These are phyloP conservation scores for Exophiala oligosperma DNA, from an alignment of 2,329 filamentous ascomycete genomes.

Conservation along the genomic window DNA sequence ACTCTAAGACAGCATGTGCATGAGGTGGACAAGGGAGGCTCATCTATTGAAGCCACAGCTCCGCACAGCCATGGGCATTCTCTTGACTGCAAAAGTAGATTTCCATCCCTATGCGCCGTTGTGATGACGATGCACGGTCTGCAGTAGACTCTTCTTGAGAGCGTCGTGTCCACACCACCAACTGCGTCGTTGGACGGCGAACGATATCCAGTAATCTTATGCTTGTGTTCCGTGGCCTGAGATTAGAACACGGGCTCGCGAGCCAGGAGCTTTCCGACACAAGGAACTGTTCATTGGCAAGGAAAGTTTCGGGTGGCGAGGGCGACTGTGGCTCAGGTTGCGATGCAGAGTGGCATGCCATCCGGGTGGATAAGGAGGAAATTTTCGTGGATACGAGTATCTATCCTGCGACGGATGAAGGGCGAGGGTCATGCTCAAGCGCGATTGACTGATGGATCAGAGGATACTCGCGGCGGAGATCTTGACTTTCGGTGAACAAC, in stretches of 20 bases:
- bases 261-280: not conserved
- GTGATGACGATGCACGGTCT: not conserved
- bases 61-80: not conserved
- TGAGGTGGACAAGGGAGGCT: too few relatives aligned
- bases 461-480: not conserved
- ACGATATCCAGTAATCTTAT: not conserved
- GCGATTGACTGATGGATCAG: not conserved
- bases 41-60: too few relatives aligned
- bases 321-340: slow-evolving; percentile 18
- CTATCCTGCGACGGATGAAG: not conserved
- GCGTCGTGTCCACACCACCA: not conserved
- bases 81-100: not conserved
- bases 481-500: not conserved
- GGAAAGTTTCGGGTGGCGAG: slow-evolving; percentile 19
- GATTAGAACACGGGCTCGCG: not conserved
- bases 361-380: slow-evolving; percentile 5
- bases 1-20: too few relatives aligned
- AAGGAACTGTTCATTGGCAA: slow-evolving; percentile 6
- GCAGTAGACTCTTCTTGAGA: not conserved
- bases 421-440: too few relatives aligned
- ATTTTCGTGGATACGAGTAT: slow-evolving; percentile 1
- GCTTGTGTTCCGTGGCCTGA: slow-evolving; percentile 1
- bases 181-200: not conserved
- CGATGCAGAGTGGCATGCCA: slow-evolving; percentile 20
- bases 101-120: not conserved